These are phyloP conservation scores for Leucocoprinus leucothites DNA, from an alignment of 768 basidiomycete species.

Conservation along the genomic window DNA sequence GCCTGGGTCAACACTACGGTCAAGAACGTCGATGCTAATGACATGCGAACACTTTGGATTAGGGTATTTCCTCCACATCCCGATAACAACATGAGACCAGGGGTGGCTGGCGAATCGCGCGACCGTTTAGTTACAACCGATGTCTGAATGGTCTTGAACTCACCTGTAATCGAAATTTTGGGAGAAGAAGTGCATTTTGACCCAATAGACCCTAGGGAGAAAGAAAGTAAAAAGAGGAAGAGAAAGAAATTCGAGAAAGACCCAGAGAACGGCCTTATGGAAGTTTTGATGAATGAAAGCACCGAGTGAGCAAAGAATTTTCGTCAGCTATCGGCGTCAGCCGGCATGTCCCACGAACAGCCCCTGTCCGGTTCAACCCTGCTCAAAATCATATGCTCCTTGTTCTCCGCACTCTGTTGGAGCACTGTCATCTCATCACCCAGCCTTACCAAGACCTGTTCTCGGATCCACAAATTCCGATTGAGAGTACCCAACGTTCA, in stretches of 20 bases:
- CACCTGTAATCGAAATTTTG: conserved; percentile 84
- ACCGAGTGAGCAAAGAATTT: conserved; percentile 10
- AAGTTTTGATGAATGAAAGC: neutral
- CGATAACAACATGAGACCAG: conserved; percentile 88
- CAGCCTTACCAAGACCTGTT: too few relatives aligned
- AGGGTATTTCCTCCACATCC: conserved; percentile 96
- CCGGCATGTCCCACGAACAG: conserved; percentile 1
- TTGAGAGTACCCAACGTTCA: neutral
- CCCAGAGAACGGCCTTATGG: neutral
- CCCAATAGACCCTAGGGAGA: conserved; percentile 3
- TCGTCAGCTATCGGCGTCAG: conserved; percentile 7
- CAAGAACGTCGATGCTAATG: conserved; percentile 81
- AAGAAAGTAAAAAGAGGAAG: conserved; percentile 8
- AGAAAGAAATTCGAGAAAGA: neutral
- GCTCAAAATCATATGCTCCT: conserved; percentile 4
- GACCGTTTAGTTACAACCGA: conserved; percentile 15
- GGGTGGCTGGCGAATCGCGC: conserved; percentile 56
- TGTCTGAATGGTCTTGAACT: conserved; percentile 28
- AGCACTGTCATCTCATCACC: too few relatives aligned
- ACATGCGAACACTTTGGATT: conserved; percentile 91
- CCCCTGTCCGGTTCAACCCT: neutral
- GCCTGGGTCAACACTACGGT: conserved; percentile 76
- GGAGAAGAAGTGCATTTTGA: conserved; percentile 82
- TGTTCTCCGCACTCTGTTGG: neutral
- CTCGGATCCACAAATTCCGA: neutral